phyloP scores from a whole-genome alignment of 106 monocot species.

The Dioscorea dumetorum region DNA sequence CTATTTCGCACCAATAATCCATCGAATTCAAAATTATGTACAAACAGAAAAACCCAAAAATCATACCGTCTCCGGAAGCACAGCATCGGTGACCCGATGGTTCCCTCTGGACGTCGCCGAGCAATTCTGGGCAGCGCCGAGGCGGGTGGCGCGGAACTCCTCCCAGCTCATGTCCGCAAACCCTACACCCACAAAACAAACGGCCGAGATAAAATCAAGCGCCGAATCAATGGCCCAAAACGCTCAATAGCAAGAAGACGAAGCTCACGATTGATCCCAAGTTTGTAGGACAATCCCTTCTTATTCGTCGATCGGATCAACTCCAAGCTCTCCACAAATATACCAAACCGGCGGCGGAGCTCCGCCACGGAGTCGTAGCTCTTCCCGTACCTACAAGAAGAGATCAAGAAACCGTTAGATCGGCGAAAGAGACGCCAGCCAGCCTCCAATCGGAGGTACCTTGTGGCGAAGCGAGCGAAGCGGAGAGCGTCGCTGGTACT shows the following conservation, averaged over 20 bases:
- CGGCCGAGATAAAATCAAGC: not conserved
- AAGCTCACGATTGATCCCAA: slow-evolving; percentile 74
- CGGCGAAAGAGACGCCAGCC: not conserved
- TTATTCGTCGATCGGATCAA: slow-evolving; percentile 54
- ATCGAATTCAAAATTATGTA: not conserved
- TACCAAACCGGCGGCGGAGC: slow-evolving; percentile 45
- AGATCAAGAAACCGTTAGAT: not conserved
- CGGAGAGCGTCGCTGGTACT: slow-evolving; percentile 43
- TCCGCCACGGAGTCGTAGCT: slow-evolving; percentile 50
- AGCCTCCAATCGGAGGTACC: slow-evolving; percentile 16
- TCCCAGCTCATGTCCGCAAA: slow-evolving; percentile 94
- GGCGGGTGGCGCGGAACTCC: slow-evolving; percentile 55
- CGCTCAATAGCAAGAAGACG: not conserved
- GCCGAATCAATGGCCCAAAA: not conserved
- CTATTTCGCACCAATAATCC: too few species aligned
- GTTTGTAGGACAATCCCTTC: slow-evolving; percentile 47
- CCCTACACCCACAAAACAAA: slow-evolving; percentile 24
- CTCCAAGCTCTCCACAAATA: slow-evolving; percentile 49
- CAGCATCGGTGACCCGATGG: slow-evolving; percentile 42
- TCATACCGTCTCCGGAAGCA: slow-evolving; percentile 61
- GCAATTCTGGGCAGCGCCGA: slow-evolving; percentile 94
- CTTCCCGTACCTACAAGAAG: slow-evolving; percentile 53
- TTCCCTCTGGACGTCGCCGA: slow-evolving; percentile 77
- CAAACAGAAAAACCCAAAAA: not conserved
- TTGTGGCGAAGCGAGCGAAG: slow-evolving; percentile 64